A percentile compares a stretch with the other conserved stretches of the same genome.
Conservation (phyloP, 768 basidiomycete genomes). For the Psilocybe tampanensis region DNA sequence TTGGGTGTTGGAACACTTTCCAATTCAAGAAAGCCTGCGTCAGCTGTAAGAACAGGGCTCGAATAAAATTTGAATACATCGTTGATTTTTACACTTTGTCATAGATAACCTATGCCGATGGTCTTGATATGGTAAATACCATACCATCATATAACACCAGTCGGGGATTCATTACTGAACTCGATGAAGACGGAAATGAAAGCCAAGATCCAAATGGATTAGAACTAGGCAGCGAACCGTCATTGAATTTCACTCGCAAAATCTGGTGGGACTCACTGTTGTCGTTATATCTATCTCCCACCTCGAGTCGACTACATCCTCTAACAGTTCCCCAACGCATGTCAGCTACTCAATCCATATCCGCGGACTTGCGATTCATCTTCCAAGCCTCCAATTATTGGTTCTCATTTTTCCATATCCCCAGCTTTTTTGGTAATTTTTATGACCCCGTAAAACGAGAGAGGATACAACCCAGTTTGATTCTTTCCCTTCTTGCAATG, state of each 20-base stretch:
- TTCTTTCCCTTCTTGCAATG: conserved; percentile 64
- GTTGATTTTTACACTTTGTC: conserved; percentile 4
- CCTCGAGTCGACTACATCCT: conserved; percentile 30
- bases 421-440: conserved; percentile 63
- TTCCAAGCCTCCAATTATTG: conserved; percentile 69
- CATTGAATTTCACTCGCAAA: conserved; percentile 66
- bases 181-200: conserved; percentile 32
- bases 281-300: conserved; percentile 48
- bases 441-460: conserved; percentile 55
- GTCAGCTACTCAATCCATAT: conserved; percentile 44
- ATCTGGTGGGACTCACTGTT: conserved; percentile 82
- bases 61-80: conserved; percentile 1
- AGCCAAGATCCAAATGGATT: conserved; percentile 16
- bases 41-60: conserved; percentile 15
- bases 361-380: conserved; percentile 61
- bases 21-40: conserved; percentile 18
- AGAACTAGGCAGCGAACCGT: conserved; percentile 58
- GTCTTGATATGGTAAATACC: conserved; percentile 21
- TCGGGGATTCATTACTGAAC: conserved; percentile 28
- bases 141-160: conserved; percentile 18
- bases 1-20: conserved; percentile 20
- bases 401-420: conserved; percentile 76
- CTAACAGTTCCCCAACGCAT: conserved; percentile 48
- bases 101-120: conserved; percentile 21
- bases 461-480: conserved; percentile 66